These are phyloP conservation scores for Bocquillonia castaneifolia DNA, from an alignment of 441 rosid species.

Conservation along the genomic window DNA sequence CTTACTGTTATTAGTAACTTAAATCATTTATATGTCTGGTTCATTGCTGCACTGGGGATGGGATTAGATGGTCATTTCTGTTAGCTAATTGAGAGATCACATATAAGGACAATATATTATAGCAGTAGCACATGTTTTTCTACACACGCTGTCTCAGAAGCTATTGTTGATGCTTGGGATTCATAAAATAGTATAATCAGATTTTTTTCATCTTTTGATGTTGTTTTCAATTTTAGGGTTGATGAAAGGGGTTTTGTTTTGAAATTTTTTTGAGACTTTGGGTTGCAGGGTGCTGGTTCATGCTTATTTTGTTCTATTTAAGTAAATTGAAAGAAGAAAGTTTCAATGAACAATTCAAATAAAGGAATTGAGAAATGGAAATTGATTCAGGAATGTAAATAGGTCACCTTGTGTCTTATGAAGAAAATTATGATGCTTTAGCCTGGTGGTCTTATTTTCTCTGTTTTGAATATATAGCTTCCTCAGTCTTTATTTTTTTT, in stretches of 20 bases:
- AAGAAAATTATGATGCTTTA: background rate
- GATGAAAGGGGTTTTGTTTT: background rate
- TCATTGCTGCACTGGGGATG: background rate
- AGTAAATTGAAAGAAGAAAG: background rate
- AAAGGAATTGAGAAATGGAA: background rate
- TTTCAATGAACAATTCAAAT: background rate
- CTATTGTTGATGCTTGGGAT: background rate
- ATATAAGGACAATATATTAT: background rate
- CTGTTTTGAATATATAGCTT: background rate
- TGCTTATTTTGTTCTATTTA: background rate
- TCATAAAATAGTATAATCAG: background rate
- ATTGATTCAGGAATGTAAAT: background rate
- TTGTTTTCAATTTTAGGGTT: background rate
- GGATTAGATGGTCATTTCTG: background rate
- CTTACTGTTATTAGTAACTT: background rate
- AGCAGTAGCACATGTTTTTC: background rate
- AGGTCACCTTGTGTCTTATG: background rate
- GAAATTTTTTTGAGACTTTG: background rate
- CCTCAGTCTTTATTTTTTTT: slow-evolving; percentile 14
- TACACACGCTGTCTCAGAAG: background rate
- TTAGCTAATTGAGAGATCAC: background rate
- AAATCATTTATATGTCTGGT: background rate
- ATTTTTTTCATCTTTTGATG: too few species aligned
- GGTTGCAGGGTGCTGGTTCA: background rate
- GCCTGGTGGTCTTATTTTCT: background rate